These are phyloP conservation scores for Trametes hirsuta DNA, from an alignment of 1,284 basidiomycete genomes.

Conservation along the genomic window DNA sequence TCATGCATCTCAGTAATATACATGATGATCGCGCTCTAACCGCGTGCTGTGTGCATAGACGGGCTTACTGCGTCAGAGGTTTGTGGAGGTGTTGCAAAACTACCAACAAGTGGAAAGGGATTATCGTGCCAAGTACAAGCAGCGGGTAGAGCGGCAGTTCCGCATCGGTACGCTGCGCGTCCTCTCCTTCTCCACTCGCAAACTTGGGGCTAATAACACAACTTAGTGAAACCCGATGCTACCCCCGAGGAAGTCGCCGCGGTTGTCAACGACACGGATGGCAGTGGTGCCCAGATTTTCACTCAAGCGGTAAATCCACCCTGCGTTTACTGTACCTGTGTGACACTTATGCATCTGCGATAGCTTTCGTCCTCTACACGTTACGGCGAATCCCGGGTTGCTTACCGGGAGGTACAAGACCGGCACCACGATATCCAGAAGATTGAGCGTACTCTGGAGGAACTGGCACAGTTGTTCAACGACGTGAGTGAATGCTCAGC, in stretches of 20 bases:
- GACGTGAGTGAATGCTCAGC: conserved; percentile 52
- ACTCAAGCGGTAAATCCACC: conserved; percentile 73
- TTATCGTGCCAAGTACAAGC: conserved; percentile 79
- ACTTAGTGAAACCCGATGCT: conserved; percentile 85
- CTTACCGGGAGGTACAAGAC: conserved; percentile 90
- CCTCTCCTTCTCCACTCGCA: not conserved
- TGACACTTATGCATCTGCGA: not conserved
- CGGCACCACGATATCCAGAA: conserved; percentile 87
- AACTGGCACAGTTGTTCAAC: conserved; percentile 87
- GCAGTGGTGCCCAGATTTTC: conserved; percentile 75
- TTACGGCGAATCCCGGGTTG: conserved; percentile 84
- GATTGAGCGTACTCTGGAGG: conserved; percentile 87
- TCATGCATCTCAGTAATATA: not conserved
- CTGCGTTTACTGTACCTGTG: not conserved
- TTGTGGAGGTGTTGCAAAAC: conserved; percentile 69
- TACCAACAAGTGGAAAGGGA: conserved; percentile 89
- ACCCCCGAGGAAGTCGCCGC: conserved; percentile 81
- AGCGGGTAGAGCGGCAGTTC: conserved; percentile 88
- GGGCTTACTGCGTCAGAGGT: conserved; percentile 59
- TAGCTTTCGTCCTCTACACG: conserved; percentile 74
- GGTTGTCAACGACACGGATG: conserved; percentile 72
- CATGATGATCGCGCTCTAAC: not conserved
- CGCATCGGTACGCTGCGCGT: conserved; percentile 67
- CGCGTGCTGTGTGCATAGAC: conserved; percentile 41
- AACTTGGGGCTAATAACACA: not conserved